phyloP scores from a whole-genome alignment of 2,329 filamentous ascomycete genomes.

The Talaromyces funiculosus region DNA sequence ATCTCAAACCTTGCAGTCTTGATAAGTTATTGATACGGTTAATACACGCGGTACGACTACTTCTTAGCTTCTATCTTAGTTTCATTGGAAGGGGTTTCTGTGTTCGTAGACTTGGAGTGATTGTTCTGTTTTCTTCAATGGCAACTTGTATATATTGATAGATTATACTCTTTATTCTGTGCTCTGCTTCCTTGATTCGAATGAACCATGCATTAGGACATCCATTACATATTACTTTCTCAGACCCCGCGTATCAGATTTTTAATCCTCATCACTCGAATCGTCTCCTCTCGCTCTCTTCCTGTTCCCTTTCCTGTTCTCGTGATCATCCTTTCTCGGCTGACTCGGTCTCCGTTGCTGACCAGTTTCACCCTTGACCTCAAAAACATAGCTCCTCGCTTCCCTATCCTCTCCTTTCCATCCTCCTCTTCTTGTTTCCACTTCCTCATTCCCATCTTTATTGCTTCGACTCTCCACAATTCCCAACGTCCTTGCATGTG shows the following conservation, averaged over 20 bases:
- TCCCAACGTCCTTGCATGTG: constrained; percentile 43
- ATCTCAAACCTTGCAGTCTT: neutral
- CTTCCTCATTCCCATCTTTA: neutral
- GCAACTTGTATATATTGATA: constrained; percentile 2
- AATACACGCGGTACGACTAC: neutral
- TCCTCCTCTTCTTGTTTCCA: constrained; percentile 39
- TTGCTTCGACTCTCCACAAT: constrained; percentile 38
- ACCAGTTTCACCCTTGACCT: constrained; percentile 30
- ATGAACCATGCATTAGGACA: neutral
- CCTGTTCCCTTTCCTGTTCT: neutral
- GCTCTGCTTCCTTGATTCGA: neutral
- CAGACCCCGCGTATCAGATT: too few relatives aligned
- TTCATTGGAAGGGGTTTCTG: neutral
- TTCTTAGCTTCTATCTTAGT: neutral
- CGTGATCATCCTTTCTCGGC: neutral
- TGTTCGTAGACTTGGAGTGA: neutral
- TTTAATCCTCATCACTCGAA: constrained; percentile 3
- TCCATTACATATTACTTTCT: neutral
- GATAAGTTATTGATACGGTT: neutral
- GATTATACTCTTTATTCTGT: neutral
- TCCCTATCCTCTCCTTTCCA: constrained; percentile 46
- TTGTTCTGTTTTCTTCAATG: neutral
- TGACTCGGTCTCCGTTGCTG: neutral
- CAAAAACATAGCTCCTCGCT: constrained; percentile 43
- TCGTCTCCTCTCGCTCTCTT: neutral